Percentiles rank a stretch among this genome's conserved stretches.
phyloP scores from a whole-genome alignment of 352 stramenopile genomes.

The Globisporangium sylvaticum region DNA sequence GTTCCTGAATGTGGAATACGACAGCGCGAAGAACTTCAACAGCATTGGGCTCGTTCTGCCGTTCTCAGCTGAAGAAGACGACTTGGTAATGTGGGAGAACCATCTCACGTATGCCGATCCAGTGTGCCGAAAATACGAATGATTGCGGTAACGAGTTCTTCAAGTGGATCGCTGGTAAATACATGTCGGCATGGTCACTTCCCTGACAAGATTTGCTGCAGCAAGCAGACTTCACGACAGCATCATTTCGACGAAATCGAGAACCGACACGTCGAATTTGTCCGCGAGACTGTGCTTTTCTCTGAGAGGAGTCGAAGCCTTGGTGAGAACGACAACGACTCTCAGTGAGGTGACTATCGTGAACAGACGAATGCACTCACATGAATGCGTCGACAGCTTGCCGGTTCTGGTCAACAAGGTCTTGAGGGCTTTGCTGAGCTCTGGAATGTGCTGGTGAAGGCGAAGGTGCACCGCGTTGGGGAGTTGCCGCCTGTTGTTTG shows the following conservation, averaged over 20 bases:
- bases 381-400: conserved; percentile 26
- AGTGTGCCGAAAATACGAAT: conserved; percentile 84
- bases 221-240: conserved; percentile 28
- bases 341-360: background rate
- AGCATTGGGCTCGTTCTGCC: conserved; percentile 75
- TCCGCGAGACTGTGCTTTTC: conserved; percentile 44
- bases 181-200: background rate
- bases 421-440: background rate
- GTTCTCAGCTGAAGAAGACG: conserved; percentile 80
- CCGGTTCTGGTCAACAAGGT: conserved; percentile 1
- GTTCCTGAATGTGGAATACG: conserved; percentile 82
- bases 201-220: background rate
- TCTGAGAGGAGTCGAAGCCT: conserved; percentile 17
- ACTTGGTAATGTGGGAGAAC: conserved; percentile 80
- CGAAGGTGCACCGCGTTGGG: background rate
- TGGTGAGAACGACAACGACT: background rate
- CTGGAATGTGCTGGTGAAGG: background rate
- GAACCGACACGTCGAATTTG: conserved; percentile 40
- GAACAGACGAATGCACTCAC: conserved; percentile 15
- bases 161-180: background rate
- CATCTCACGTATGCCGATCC: conserved; percentile 79
- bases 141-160: conserved; percentile 16
- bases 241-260: conserved; percentile 68
- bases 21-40: conserved; percentile 82
- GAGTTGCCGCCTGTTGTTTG: conserved; percentile 5